Percentiles rank a stretch among this genome's conserved stretches.
These are phyloP conservation scores for Ramaria rubella DNA, from an alignment of 768 basidiomycete genomes.

Conservation along the genomic window DNA sequence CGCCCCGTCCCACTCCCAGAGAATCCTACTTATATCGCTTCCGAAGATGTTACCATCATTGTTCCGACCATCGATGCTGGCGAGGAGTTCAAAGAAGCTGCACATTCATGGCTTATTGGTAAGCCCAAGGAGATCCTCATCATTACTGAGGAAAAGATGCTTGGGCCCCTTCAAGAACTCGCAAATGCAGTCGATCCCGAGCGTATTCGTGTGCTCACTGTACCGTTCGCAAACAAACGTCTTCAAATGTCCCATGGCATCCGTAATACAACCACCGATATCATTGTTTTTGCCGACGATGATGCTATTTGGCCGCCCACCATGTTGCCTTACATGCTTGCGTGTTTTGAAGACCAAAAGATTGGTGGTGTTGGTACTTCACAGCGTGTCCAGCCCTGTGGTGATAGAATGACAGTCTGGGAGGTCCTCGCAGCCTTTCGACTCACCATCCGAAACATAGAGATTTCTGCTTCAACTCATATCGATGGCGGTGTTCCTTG, in stretches of 20 bases:
- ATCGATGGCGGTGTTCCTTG: slow-evolving; percentile 92
- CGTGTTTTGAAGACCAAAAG: slow-evolving; percentile 92
- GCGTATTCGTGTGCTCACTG: slow-evolving; percentile 79
- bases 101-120: slow-evolving; percentile 86
- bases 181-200: slow-evolving; percentile 82
- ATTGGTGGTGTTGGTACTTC: slow-evolving; percentile 89
- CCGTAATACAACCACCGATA: slow-evolving; percentile 83
- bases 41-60: slow-evolving; percentile 93
- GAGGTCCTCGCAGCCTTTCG: slow-evolving; percentile 92
- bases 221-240: slow-evolving; percentile 90
- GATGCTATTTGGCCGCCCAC: slow-evolving; percentile 95
- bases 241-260: slow-evolving; percentile 93
- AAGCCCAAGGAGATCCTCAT: slow-evolving; percentile 81
- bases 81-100: slow-evolving; percentile 91
- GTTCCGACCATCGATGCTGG: slow-evolving; percentile 96
- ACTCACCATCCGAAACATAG: slow-evolving; percentile 89
- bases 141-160: slow-evolving; percentile 85
- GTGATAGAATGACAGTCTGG: slow-evolving; percentile 82
- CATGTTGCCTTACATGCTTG: slow-evolving; percentile 80
- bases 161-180: slow-evolving; percentile 79
- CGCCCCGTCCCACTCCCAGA: slow-evolving; percentile 84
- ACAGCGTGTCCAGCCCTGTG: slow-evolving; percentile 80
- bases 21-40: slow-evolving; percentile 84
- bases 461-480: slow-evolving; percentile 82
- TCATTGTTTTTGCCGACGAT: slow-evolving; percentile 92